Percentiles rank a stretch among this genome's conserved stretches.
Evolutionary conservation across 306 rosid genomes (phyloP).

Genomic region (Vicia sativa): DNA sequence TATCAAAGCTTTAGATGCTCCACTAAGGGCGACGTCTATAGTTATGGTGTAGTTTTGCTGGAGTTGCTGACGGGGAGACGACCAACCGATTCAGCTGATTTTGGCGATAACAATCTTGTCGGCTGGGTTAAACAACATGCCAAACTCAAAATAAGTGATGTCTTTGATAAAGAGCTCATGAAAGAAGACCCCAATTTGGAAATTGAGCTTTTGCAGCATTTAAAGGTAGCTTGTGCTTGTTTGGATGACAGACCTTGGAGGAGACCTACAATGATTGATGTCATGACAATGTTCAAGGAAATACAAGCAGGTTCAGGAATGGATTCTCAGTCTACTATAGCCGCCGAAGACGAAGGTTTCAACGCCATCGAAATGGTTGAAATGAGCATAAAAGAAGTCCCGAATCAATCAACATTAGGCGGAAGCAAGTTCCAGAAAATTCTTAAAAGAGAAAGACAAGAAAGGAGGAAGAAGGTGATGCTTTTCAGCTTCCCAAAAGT

Average conservation of each 20-base stretch:
- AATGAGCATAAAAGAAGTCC: slow-evolving; percentile 87
- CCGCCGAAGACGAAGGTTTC: slow-evolving; percentile 62
- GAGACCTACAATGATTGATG: slow-evolving; percentile 93
- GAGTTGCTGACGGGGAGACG: slow-evolving; percentile 89
- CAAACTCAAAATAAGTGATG: slow-evolving; percentile 70
- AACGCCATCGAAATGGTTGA: slow-evolving; percentile 67
- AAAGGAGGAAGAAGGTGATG: slow-evolving; percentile 51
- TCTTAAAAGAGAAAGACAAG: slow-evolving; percentile 39
- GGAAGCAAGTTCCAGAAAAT: slow-evolving; percentile 22
- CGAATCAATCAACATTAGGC: slow-evolving; percentile 65
- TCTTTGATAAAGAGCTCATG: slow-evolving; percentile 83
- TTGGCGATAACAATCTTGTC: slow-evolving; percentile 95
- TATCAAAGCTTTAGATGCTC: slow-evolving; percentile 96
- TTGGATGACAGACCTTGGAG: slow-evolving; percentile 79
- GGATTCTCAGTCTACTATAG: slow-evolving; percentile 82
- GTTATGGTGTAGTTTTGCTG: slow-evolving; percentile 88
- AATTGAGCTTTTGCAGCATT: slow-evolving; percentile 84
- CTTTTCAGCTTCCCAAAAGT: slow-evolving; percentile 45
- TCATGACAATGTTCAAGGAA: slow-evolving; percentile 89
- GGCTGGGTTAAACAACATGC: slow-evolving; percentile 99
- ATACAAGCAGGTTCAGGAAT: slow-evolving; percentile 91
- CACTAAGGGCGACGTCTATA: slow-evolving; percentile 81
- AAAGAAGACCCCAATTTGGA: slow-evolving; percentile 79
- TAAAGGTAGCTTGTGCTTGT: slow-evolving; percentile 83
- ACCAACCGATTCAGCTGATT: slow-evolving; percentile 90